Evolutionary conservation across 2,329 filamentous ascomycete species (phyloP).

Genomic region (Cordyceps tenuipes): DNA sequence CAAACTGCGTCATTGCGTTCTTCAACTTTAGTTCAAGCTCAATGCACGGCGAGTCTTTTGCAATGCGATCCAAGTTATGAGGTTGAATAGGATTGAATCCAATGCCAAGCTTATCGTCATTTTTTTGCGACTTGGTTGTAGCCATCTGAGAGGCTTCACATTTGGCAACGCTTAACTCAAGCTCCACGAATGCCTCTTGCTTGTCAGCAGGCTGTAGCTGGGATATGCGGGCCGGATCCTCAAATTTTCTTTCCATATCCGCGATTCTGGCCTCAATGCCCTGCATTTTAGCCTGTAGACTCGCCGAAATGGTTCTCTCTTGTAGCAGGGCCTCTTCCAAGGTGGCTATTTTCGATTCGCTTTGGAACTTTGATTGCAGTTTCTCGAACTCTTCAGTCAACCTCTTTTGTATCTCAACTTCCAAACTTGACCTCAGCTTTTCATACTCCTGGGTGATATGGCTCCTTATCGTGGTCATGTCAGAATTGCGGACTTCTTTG

Average conservation of each 20-base stretch:
- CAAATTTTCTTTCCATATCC: not conserved
- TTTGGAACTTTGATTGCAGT: not conserved
- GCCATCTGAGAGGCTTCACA: not conserved
- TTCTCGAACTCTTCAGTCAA: not conserved
- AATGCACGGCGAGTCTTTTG: not conserved
- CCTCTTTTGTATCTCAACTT: not conserved
- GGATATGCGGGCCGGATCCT: not conserved
- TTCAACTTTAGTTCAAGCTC: not conserved
- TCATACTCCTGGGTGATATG: not conserved
- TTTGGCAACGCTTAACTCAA: not conserved
- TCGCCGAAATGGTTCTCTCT: not conserved
- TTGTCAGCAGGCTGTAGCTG: not conserved
- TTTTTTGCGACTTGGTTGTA: not conserved
- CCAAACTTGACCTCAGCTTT: not conserved
- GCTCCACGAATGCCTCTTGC: not conserved
- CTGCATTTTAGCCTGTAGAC: not conserved
- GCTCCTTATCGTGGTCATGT: not conserved
- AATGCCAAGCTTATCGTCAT: not conserved
- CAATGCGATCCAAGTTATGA: not conserved
- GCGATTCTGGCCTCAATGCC: not conserved
- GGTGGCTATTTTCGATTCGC: not conserved
- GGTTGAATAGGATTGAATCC: not conserved
- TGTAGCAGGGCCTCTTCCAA: not conserved
- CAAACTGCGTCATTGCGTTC: not conserved
- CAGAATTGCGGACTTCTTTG: not conserved